Percentiles rank a stretch among this genome's conserved stretches.
Evolutionary conservation across 345 rosid species (phyloP).

Genomic region (Acer yangbiense): DNA sequence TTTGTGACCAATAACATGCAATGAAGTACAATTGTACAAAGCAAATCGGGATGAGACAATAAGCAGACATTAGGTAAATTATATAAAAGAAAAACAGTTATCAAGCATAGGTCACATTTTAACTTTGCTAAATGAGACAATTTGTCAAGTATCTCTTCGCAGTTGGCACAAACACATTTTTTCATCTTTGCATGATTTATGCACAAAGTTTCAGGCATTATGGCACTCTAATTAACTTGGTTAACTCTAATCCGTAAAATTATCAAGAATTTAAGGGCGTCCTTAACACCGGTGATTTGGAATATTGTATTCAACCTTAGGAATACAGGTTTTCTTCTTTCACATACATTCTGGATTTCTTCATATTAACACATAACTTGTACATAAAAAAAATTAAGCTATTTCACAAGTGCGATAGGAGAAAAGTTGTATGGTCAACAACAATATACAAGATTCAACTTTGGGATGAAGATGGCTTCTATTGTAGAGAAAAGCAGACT

Average conservation of each 20-base stretch:
- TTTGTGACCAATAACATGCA: slow-evolving; percentile 72
- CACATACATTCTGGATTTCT: not conserved
- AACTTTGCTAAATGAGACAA: not conserved
- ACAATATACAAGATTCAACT: not conserved
- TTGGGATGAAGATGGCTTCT: too few species aligned
- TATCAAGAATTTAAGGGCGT: not conserved
- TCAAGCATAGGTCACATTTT: slow-evolving; percentile 2
- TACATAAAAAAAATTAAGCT: not conserved
- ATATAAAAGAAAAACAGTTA: not conserved
- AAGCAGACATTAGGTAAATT: slow-evolving; percentile 18
- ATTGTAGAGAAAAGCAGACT: too few species aligned
- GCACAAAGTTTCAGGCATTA: slow-evolving; percentile 2
- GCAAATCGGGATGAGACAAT: slow-evolving; percentile 58
- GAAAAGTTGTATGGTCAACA: not conserved
- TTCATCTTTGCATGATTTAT: not conserved
- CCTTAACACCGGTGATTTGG: not conserved
- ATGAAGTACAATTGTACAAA: slow-evolving; percentile 59
- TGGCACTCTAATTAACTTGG: not conserved
- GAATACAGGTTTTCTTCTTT: not conserved
- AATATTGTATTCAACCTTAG: not conserved
- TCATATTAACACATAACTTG: not conserved
- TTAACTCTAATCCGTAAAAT: not conserved
- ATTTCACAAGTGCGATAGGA: not conserved
- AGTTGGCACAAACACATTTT: not conserved
- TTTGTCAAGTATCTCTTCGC: not conserved